These are phyloP conservation scores for Vitis rupestris DNA, from an alignment of 164 flowering plant genomes.

Conservation along the genomic window DNA sequence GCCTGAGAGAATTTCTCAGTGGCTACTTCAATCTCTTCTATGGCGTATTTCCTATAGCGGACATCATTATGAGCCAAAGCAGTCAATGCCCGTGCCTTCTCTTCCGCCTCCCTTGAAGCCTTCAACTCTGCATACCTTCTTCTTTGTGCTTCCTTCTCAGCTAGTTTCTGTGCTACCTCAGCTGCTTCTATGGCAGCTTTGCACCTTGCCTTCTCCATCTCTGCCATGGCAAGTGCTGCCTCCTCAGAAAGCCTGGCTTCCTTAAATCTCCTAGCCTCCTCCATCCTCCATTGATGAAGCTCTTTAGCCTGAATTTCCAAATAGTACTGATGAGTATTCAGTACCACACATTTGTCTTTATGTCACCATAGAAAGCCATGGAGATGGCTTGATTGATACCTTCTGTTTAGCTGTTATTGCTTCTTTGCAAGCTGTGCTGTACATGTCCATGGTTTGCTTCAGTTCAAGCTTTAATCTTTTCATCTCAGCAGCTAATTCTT, in stretches of 20 bases:
- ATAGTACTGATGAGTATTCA: too few relatives aligned
- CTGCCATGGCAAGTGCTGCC: slow-evolving; percentile 54
- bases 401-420: slow-evolving; percentile 63
- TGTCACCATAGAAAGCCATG: too few relatives aligned
- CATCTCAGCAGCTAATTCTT: slow-evolving; percentile 66
- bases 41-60: slow-evolving; percentile 55
- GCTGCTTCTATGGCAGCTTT: slow-evolving; percentile 69
- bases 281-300: slow-evolving; percentile 53
- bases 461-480: slow-evolving; percentile 59
- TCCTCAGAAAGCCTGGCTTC: slow-evolving; percentile 56
- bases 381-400: slow-evolving; percentile 25
- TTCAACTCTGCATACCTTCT: slow-evolving; percentile 56
- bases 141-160: slow-evolving; percentile 57
- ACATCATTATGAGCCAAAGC: slow-evolving; percentile 39
- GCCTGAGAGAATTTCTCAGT: slow-evolving; percentile 41
- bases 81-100: slow-evolving; percentile 42
- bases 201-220: slow-evolving; percentile 63
- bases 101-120: slow-evolving; percentile 49
- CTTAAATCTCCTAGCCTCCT: slow-evolving; percentile 51
- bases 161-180: slow-evolving; percentile 55
- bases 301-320: slow-evolving; percentile 43
- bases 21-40: slow-evolving; percentile 64
- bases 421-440: slow-evolving; percentile 71
- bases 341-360: too few relatives aligned
- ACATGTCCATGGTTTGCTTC: slow-evolving; percentile 79